Conservation (phyloP, 352 stramenopile species). For the Plasmopara viticola region DNA sequence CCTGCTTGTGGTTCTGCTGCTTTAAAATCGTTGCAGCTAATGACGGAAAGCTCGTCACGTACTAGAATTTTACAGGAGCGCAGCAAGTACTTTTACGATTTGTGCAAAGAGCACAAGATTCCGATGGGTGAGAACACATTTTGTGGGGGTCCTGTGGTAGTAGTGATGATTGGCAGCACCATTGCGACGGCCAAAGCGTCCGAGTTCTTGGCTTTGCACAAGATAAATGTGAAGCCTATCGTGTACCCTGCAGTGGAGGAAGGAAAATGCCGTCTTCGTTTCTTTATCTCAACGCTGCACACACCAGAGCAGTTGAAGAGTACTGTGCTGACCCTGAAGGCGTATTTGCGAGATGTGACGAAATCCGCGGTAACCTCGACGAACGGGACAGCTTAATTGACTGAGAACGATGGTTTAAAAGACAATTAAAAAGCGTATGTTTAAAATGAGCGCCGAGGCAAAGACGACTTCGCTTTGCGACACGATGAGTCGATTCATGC, state of each 20-base stretch:
- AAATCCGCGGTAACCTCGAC: no score
- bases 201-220: slow-evolving; percentile 44
- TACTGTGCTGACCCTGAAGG: slow-evolving; percentile 19
- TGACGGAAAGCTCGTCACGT: slow-evolving; percentile 48
- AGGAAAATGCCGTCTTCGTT: slow-evolving; percentile 76
- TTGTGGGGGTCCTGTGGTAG: slow-evolving; percentile 64
- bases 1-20: slow-evolving; percentile 61
- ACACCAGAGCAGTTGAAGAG: slow-evolving; percentile 61
- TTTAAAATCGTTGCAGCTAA: slow-evolving; percentile 63
- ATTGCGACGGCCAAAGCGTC: slow-evolving; percentile 72
- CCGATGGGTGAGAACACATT: slow-evolving; percentile 55
- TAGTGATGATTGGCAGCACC: slow-evolving; percentile 76
- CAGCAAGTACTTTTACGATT: slow-evolving; percentile 68
- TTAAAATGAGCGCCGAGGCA: no score
- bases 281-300: slow-evolving; percentile 81
- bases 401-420: no score
- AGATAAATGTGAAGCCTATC: slow-evolving; percentile 81
- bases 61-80: slow-evolving; percentile 58
- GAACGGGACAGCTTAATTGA: no score
- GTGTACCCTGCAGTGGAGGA: slow-evolving; percentile 82
- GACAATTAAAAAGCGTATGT: no score
- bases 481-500: no score
- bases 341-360: no score
- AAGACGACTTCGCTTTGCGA: no score
- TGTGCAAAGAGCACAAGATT: slow-evolving; percentile 60